Base-by-base conservation (phyloP, 257 asterid genomes). In the Galeopsis tetrahit region DNA sequence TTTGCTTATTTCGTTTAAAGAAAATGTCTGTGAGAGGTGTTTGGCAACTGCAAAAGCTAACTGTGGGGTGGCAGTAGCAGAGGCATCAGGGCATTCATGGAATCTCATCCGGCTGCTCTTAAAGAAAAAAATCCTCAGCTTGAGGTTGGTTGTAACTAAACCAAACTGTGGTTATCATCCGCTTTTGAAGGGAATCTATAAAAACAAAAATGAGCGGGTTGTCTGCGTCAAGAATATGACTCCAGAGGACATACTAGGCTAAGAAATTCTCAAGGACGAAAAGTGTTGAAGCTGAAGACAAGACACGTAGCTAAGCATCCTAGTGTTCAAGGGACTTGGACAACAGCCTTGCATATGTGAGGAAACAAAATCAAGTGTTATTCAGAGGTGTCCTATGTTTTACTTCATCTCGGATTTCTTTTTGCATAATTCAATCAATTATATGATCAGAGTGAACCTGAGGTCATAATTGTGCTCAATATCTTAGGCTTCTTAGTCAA, bases 51-150 rank as follows among this genome's bases (percentile, higher is more conserved):
- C 82, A 86, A 51, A 94, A 89, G 78, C 77, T 94, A 56, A 52
- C 90, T 28, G 97, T 94, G 66, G 88, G 95, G 74, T 89, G 99
- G 99, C 78, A 91, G 99, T 75, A 94, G 99, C 84, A 85, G 90
- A 76, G 99, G 97, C 77, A 83, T 94, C 60, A 89, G 96, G 97
- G 91, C 85, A 77, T 94, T 91, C 69, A 84, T 94, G 95, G 95
- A 94, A 63, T 82, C 97, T 71, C 76, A 88, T 57, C 73, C 91
- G 81, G 87, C 90, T 11, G 88, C 90, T 44, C 83, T 94, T 44
- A 88, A 60, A 66, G 91, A 91, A 75, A 75, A 70, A 73, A 89
- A 83, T 63, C 95, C 96, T 59, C 98, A 91, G 69, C 95, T 94
- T 78, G 96, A 94, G 85, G 97, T 94, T 62, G 85, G 97, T 94